These are phyloP conservation scores for Phaseolus coccineus DNA, from an alignment of 331 rosid genomes.

Conservation along the genomic window DNA sequence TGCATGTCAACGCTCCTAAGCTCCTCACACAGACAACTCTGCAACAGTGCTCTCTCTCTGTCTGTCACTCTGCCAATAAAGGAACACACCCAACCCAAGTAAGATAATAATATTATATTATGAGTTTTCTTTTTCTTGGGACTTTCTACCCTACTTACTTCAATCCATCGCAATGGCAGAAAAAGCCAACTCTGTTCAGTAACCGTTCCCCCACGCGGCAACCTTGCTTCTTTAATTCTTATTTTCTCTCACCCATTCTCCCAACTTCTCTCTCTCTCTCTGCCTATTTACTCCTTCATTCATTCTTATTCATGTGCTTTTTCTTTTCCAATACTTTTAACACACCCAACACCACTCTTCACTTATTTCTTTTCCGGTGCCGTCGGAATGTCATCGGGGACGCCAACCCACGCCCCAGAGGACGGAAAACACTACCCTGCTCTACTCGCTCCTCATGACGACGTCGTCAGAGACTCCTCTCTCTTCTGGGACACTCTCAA, in stretches of 20 bases:
- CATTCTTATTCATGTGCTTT: background rate
- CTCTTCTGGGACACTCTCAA: constrained; percentile 89
- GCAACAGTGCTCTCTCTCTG: background rate
- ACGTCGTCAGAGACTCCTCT: constrained; percentile 52
- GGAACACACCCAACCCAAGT: background rate
- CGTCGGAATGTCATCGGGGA: constrained; percentile 55
- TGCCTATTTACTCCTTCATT: constrained; percentile 19
- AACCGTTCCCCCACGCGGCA: constrained; percentile 90
- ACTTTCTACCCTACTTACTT: constrained; percentile 39
- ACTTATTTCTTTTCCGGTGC: background rate
- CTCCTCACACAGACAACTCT: constrained; percentile 7
- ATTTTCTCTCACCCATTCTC: constrained; percentile 38
- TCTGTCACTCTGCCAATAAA: constrained; percentile 54
- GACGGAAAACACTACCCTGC: constrained; percentile 70
- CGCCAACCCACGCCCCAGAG: constrained; percentile 25
- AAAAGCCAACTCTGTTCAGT: constrained; percentile 63
- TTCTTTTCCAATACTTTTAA: background rate
- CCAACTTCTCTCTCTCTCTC: constrained; percentile 49
- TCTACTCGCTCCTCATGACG: constrained; percentile 74
- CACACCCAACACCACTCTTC: no score
- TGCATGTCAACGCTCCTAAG: constrained; percentile 71
- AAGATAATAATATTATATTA: background rate
- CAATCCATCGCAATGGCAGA: constrained; percentile 41
- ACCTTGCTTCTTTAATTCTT: constrained; percentile 50
- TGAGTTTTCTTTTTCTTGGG: background rate